Evolutionary conservation across 805 yeast genomes (phyloP).

Genomic region (Lipomyces mesembrius): DNA sequence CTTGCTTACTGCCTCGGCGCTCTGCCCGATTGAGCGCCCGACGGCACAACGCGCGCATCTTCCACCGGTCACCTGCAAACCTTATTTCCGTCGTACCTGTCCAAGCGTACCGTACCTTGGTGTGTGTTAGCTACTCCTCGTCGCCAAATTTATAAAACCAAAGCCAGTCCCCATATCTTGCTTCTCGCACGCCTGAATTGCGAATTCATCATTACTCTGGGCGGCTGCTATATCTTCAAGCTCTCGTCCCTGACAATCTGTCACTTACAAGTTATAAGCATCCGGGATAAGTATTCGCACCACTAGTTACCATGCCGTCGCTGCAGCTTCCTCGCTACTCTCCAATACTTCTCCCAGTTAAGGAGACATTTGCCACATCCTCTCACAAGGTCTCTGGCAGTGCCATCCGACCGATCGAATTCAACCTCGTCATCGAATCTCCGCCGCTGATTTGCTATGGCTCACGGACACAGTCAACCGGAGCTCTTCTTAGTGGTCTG

Average conservation of each 20-base stretch:
- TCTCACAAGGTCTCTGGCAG: background rate
- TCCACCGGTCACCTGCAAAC: slow-evolving; percentile 1
- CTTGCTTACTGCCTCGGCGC: background rate
- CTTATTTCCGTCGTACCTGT: background rate
- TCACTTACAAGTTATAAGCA: background rate
- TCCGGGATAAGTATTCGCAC: background rate
- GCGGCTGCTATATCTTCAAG: background rate
- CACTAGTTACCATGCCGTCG: slow-evolving; percentile 5
- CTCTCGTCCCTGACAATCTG: background rate
- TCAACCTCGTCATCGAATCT: slow-evolving; percentile 74
- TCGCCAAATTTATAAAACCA: background rate
- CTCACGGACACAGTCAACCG: slow-evolving; percentile 72
- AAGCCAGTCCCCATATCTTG: background rate
- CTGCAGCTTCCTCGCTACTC: slow-evolving; percentile 14
- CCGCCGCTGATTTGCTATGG: slow-evolving; percentile 93
- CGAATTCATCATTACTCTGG: background rate
- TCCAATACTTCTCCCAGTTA: slow-evolving; percentile 1
- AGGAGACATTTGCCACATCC: slow-evolving; percentile 3
- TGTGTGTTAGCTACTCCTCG: background rate
- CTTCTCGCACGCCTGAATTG: background rate
- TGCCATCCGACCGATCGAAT: slow-evolving; percentile 48
- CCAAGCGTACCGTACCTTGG: background rate
- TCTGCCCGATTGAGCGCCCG: background rate
- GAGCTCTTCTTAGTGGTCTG: slow-evolving; percentile 83
- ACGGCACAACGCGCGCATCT: background rate